Percentiles rank a stretch among this genome's conserved stretches.
Evolutionary conservation across 75 land plant genomes (phyloP).

Genomic region (Selaginella tamariscina): DNA sequence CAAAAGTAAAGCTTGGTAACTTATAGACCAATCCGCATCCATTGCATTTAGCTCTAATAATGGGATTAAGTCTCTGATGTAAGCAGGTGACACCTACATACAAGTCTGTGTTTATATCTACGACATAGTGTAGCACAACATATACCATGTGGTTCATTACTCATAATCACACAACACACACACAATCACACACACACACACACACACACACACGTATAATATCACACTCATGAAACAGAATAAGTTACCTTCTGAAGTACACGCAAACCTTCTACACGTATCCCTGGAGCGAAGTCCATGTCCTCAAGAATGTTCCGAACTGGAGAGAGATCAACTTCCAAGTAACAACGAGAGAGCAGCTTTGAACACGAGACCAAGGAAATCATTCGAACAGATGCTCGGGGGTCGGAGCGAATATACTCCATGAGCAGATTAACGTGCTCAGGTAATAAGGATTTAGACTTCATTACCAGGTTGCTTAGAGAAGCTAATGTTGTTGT

Average conservation of each 20-base stretch:
- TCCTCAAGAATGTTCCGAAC: slow-evolving; percentile 15
- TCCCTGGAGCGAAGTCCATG: slow-evolving; percentile 5
- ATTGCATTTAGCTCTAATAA: slow-evolving; percentile 12
- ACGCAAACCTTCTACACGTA: slow-evolving; percentile 15
- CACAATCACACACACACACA: neutral
- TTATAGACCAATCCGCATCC: slow-evolving; percentile 12
- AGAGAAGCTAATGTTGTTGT: slow-evolving; percentile 44
- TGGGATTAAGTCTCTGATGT: slow-evolving; percentile 3
- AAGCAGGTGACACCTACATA: neutral
- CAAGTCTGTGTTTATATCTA: too few relatives aligned
- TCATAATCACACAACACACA: slow-evolving; percentile 1
- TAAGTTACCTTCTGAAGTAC: slow-evolving; percentile 18
- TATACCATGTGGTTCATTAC: too few relatives aligned
- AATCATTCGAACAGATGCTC: slow-evolving; percentile 22
- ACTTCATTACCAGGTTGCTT: slow-evolving; percentile 42
- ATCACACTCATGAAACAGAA: neutral
- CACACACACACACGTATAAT: too few relatives aligned
- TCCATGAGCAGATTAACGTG: slow-evolving; percentile 43
- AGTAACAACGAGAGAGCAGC: slow-evolving; percentile 13
- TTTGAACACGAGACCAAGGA: slow-evolving; percentile 38
- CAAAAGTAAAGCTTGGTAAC: slow-evolving; percentile 14
- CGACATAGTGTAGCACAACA: neutral
- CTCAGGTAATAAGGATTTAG: neutral
- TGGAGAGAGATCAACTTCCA: slow-evolving; percentile 3
- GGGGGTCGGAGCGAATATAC: slow-evolving; percentile 30